These are phyloP conservation scores for Eutrema yunnanense DNA, from an alignment of 345 rosid species.

Conservation along the genomic window DNA sequence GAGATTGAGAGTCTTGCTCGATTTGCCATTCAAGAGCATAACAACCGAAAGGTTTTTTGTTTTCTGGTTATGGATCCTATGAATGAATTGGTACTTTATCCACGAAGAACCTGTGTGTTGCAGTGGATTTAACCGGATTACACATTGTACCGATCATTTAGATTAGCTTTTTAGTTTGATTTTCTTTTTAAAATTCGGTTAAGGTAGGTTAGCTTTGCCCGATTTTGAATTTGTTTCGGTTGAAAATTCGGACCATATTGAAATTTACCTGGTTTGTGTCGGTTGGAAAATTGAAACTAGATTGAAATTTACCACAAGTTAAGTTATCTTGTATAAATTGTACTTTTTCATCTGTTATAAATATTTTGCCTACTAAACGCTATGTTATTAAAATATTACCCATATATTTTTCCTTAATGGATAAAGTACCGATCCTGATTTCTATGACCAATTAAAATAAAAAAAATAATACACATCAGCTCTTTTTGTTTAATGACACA, in stretches of 20 bases:
- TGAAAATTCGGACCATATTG: neutral
- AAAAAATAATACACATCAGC: no score
- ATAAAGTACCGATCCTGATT: no score
- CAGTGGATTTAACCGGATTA: conserved; percentile 7
- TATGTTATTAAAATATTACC: neutral
- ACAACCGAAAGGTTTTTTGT: no score
- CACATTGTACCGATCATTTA: neutral
- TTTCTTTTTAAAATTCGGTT: neutral
- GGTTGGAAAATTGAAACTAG: neutral
- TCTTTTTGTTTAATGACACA: no score
- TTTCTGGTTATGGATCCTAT: no score
- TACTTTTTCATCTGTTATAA: neutral
- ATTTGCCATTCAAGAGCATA: no score
- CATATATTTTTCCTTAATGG: neutral
- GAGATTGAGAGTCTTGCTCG: no score
- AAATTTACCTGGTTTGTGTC: neutral
- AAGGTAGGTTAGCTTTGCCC: neutral
- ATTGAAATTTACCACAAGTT: neutral
- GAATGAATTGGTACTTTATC: conserved; percentile 69
- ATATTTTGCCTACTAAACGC: neutral
- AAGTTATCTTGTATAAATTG: neutral
- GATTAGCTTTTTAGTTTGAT: neutral
- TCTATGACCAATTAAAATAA: no score
- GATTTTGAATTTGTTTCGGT: neutral
- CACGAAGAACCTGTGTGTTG: conserved; percentile 57